Percentiles rank a stretch among this genome's conserved stretches.
Evolutionary conservation across 2,329 filamentous ascomycete genomes (phyloP).

Genomic region (Chaetomium sp.): DNA sequence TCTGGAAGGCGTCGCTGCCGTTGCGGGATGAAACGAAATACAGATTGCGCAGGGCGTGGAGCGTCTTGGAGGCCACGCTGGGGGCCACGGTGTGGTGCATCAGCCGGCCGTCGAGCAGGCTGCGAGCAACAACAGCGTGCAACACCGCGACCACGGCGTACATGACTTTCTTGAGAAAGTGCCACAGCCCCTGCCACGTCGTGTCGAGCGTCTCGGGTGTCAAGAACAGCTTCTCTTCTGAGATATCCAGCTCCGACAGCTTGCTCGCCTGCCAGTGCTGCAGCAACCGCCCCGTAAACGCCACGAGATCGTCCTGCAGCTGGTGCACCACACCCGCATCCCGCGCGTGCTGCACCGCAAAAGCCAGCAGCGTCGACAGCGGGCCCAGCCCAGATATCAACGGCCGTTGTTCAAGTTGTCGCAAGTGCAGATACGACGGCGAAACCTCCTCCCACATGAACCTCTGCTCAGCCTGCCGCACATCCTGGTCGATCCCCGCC

Average conservation of each 20-base stretch:
- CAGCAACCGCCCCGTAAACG: conserved; percentile 59
- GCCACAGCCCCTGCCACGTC: conserved; percentile 69
- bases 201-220: conserved; percentile 57
- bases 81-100: conserved; percentile 46
- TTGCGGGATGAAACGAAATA: conserved; percentile 76
- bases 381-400: conserved; percentile 62
- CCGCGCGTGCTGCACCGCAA: conserved; percentile 50
- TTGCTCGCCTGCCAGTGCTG: conserved; percentile 70
- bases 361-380: conserved; percentile 57
- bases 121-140: conserved; percentile 64
- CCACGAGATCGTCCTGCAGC: conserved; percentile 53
- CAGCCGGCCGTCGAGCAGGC: conserved; percentile 45
- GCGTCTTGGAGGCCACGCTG: conserved; percentile 60
- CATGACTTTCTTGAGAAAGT: conserved; percentile 65
- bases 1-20: conserved; percentile 68
- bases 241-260: conserved; percentile 64
- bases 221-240: conserved; percentile 57
- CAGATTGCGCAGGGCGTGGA: conserved; percentile 68
- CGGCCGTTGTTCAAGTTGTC: conserved; percentile 52
- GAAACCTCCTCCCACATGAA: conserved; percentile 61
- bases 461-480: conserved; percentile 47
- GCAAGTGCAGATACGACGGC: conserved; percentile 53
- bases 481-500: conserved; percentile 59
- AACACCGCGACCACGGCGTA: conserved; percentile 70
- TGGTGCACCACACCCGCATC: conserved; percentile 22